Evolutionary conservation across 1,139 yeast genomes (phyloP).

Genomic region (Pneumocystis jirovecii): DNA sequence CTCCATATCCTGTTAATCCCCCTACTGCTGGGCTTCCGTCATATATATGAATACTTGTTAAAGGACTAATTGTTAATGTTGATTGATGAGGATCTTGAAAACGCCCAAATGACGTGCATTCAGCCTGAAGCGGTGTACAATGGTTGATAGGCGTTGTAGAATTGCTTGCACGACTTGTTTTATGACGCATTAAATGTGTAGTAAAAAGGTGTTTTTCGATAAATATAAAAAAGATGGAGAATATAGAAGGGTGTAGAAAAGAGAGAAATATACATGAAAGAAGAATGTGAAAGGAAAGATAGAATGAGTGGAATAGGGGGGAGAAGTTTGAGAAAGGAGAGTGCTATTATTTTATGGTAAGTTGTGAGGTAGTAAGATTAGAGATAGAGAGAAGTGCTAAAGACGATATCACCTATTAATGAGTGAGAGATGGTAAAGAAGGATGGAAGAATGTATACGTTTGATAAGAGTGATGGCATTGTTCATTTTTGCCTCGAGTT

Average conservation of each 20-base stretch:
- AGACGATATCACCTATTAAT: conserved; percentile 89
- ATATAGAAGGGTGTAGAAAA: background rate
- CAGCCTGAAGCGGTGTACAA: background rate
- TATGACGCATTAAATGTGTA: background rate
- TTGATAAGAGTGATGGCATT: conserved; percentile 30
- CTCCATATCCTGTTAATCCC: background rate
- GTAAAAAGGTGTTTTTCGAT: background rate
- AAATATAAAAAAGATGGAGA: background rate
- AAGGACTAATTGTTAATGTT: conserved; percentile 9
- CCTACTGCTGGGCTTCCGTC: background rate
- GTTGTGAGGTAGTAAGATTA: conserved; percentile 13
- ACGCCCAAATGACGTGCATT: background rate
- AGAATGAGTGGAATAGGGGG: background rate
- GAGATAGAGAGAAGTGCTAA: conserved; percentile 84
- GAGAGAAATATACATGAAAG: background rate
- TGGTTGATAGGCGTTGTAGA: background rate
- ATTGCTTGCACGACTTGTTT: background rate
- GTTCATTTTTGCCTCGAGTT: conserved; percentile 77
- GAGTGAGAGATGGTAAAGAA: conserved; percentile 33
- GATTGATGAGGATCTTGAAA: conserved; percentile 5
- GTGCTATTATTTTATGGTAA: background rate
- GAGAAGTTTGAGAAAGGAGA: background rate
- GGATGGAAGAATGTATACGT: background rate
- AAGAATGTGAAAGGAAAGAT: background rate
- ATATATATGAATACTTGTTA: conserved; percentile 1